These are phyloP conservation scores for Notholithocarpus densiflorus DNA, from an alignment of 306 rosid genomes.

Conservation along the genomic window DNA sequence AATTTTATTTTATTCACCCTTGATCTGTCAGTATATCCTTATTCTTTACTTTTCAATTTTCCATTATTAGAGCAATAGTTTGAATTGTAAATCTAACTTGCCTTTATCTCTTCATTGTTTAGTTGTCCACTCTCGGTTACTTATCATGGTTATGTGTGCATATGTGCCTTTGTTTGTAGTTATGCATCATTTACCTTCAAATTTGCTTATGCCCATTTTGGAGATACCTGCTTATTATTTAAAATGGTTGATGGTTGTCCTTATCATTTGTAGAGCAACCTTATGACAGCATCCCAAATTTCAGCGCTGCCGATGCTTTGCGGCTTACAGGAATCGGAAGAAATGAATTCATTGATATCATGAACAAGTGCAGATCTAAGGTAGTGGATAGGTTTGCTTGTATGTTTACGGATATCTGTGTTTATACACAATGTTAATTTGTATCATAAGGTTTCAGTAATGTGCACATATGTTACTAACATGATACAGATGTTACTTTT, in stretches of 20 bases:
- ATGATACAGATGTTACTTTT: not conserved
- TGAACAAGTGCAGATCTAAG: constrained; percentile 98
- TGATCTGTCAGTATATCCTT: not conserved
- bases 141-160: not conserved
- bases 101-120: constrained; percentile 7
- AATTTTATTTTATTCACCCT: not conserved
- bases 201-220: not conserved
- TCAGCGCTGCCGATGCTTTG: constrained; percentile 96
- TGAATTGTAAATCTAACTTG: not conserved
- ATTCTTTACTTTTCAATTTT: not conserved
- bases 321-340: constrained; percentile 92
- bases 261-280: constrained; percentile 80
- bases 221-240: not conserved
- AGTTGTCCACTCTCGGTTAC: not conserved
- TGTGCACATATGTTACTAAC: not conserved
- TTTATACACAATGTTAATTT: not conserved
- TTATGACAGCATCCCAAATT: constrained; percentile 98
- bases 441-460: not conserved
- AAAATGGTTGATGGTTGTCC: constrained; percentile 4
- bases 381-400: constrained; percentile 38
- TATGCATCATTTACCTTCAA: not conserved
- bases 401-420: not conserved
- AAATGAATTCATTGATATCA: constrained; percentile 93
- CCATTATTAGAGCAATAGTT: constrained; percentile 3
- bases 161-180: not conserved